Conservation (phyloP, 1,284 basidiomycete species). For the Ustilago tritici region DNA sequence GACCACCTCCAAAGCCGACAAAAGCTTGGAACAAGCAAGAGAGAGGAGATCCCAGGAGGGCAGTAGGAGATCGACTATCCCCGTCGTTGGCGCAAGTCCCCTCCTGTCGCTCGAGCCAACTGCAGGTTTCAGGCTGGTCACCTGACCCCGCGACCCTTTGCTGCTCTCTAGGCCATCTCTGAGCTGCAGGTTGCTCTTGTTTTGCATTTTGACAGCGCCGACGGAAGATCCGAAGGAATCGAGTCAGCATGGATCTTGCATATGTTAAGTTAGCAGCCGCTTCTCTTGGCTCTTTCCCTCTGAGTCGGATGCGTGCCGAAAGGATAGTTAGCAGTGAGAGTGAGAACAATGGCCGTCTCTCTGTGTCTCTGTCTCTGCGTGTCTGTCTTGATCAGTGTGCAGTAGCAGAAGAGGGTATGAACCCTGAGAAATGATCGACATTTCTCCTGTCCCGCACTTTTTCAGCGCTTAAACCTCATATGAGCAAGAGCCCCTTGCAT, state of each 20-base stretch:
- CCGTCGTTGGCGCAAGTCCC: no score
- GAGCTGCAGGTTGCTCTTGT: conserved; percentile 4
- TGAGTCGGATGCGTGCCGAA: neutral
- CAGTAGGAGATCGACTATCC: no score
- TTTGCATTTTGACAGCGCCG: conserved; percentile 10
- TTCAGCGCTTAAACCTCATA: neutral
- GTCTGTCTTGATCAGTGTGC: neutral
- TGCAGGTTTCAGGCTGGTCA: no score
- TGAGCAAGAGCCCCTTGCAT: conserved; percentile 1
- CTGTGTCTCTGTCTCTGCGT: neutral
- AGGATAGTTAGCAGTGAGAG: neutral
- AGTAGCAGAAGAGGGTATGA: neutral
- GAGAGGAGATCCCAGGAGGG: neutral
- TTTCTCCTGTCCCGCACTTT: neutral
- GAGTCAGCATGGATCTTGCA: conserved; percentile 10
- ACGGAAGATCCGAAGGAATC: neutral
- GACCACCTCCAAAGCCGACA: neutral
- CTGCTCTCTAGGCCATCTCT: neutral
- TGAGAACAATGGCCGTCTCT: neutral
- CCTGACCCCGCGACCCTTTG: no score
- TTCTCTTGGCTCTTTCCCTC: neutral
- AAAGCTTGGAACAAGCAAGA: neutral
- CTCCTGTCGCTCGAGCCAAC: no score
- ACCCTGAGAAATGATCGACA: neutral
- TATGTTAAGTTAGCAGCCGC: conserved; percentile 2